phyloP scores from a whole-genome alignment of 1,284 basidiomycete species.

The Puccinia polysora region DNA sequence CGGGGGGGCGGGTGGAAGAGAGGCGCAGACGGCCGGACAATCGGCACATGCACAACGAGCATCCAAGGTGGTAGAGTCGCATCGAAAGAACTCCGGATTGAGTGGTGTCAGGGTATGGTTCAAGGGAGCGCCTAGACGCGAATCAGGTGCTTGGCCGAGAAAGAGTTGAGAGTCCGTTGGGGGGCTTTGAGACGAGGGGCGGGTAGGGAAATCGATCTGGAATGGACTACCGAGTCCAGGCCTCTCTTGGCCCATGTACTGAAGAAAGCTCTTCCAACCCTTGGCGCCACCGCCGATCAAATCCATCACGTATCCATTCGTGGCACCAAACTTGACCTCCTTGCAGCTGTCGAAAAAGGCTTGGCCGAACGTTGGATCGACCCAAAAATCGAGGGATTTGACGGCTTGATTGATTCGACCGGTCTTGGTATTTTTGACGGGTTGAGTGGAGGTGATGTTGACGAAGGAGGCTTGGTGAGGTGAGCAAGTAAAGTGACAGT shows the following conservation, averaged over 20 bases:
- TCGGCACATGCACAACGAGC: constrained; percentile 91
- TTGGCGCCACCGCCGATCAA: constrained; percentile 89
- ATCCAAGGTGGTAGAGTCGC: constrained; percentile 63
- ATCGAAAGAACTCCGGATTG: constrained; percentile 61
- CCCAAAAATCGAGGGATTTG: constrained; percentile 78
- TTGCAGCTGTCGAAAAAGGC: constrained; percentile 91
- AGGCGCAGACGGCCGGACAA: constrained; percentile 76
- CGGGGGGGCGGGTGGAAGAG: constrained; percentile 67
- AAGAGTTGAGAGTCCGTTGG: constrained; percentile 50
- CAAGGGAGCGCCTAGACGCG: constrained; percentile 52
- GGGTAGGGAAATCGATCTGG: constrained; percentile 80
- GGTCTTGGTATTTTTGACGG: constrained; percentile 43
- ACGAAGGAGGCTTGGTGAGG: constrained; percentile 79
- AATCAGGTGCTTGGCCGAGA: constrained; percentile 57
- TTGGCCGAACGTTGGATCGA: constrained; percentile 65
- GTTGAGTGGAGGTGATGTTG: constrained; percentile 73
- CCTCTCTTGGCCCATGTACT: constrained; percentile 81
- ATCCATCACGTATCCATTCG: constrained; percentile 93
- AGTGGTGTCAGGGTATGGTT: constrained; percentile 47
- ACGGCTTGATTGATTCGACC: constrained; percentile 59
- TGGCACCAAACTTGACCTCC: constrained; percentile 83
- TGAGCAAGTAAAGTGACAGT: constrained; percentile 93
- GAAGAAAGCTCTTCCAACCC: constrained; percentile 72
- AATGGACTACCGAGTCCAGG: constrained; percentile 86
- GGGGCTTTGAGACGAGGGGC: constrained; percentile 7